A percentile compares a stretch with the other conserved stretches of the same genome.
Conservation (phyloP, 139 green algal genomes). For the Micromonas pusilla region DNA sequence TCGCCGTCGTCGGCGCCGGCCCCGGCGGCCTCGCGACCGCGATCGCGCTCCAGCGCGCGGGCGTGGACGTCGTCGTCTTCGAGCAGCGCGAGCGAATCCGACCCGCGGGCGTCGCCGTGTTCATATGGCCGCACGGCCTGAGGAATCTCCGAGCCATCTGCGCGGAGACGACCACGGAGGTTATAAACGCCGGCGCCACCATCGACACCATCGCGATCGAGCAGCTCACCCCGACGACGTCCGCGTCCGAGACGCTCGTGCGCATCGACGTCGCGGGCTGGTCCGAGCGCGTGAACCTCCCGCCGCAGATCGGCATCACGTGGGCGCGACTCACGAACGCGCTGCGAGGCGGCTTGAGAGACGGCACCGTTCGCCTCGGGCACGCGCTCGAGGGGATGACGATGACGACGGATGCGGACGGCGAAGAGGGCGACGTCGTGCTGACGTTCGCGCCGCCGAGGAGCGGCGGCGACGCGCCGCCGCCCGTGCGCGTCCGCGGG, state of each 20-base stretch:
- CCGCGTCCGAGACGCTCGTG: background rate
- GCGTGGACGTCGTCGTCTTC: background rate
- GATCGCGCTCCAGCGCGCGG: background rate
- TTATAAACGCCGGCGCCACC: constrained; percentile 72
- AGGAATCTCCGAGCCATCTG: background rate
- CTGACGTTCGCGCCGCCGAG: background rate
- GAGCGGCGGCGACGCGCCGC: background rate
- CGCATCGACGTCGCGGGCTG: background rate
- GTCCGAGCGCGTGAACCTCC: background rate
- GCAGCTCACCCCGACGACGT: background rate
- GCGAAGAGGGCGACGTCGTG: background rate
- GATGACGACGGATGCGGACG: background rate
- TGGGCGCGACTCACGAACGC: background rate
- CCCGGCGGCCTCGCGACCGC: background rate
- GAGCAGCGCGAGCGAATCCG: background rate
- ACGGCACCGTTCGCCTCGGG: background rate
- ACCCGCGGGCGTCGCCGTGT: background rate
- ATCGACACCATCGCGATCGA: background rate
- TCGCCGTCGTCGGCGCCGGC: background rate
- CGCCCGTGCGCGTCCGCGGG: background rate
- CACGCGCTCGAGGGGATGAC: background rate
- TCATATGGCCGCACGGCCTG: background rate
- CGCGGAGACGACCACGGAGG: constrained; percentile 67
- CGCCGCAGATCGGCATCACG: background rate
- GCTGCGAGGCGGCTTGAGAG: background rate